Evolutionary conservation across 75 land plant species (phyloP).

Genomic region (Larix kaempferi): DNA sequence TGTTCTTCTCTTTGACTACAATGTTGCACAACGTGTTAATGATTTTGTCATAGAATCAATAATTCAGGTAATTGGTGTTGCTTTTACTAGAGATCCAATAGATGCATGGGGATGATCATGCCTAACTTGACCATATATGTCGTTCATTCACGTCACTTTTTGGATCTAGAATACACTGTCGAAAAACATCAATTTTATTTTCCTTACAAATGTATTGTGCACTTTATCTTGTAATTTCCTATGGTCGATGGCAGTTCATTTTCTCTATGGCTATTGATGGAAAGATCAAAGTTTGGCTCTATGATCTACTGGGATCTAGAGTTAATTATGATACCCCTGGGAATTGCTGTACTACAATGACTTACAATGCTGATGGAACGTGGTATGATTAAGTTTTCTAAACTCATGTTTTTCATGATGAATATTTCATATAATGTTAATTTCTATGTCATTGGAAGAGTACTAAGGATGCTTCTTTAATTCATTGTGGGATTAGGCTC

Average conservation of each 20-base stretch:
- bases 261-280: constrained; percentile 84
- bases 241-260: constrained; percentile 48
- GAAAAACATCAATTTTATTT: neutral
- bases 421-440: too few species aligned
- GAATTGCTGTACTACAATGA: constrained; percentile 71
- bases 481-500: constrained; percentile 5
- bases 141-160: neutral
- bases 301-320: constrained; percentile 69
- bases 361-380: constrained; percentile 75
- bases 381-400: constrained; percentile 21
- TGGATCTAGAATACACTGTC: neutral
- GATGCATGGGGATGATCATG: neutral
- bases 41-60: constrained; percentile 58
- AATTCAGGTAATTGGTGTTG: constrained; percentile 34
- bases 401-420: too few species aligned
- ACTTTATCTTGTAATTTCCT: too few species aligned
- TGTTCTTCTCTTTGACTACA: constrained; percentile 56
- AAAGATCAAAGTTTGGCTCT: constrained; percentile 84
- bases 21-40: constrained; percentile 59
- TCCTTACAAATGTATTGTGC: too few species aligned
- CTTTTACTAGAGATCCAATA: neutral
- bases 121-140: neutral
- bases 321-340: constrained; percentile 92
- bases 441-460: too few species aligned
- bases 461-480: too few species aligned